phyloP scores from a whole-genome alignment of 148 eudicot species.

The Cornus controversa region DNA sequence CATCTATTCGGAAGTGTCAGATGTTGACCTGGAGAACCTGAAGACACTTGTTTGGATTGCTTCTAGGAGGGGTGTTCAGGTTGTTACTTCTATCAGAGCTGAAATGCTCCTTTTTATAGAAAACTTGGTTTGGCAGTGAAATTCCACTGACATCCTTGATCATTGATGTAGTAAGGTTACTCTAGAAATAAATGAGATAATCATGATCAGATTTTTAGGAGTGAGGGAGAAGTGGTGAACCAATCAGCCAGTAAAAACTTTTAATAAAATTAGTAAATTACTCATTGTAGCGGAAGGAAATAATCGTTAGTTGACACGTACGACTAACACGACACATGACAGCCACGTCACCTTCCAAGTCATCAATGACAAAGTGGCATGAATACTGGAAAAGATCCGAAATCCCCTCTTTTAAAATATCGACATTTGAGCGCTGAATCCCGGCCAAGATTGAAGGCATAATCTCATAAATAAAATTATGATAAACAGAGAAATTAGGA shows the following conservation, averaged over 20 bases:
- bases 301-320: too few species aligned
- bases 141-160: background rate
- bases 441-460: too few species aligned
- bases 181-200: background rate
- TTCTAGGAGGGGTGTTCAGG: constrained; percentile 58
- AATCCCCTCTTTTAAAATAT: too few species aligned
- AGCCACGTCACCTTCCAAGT: too few species aligned
- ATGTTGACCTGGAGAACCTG: constrained; percentile 52
- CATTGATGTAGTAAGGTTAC: background rate
- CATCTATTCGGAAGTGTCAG: constrained; percentile 35
- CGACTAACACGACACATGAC: too few species aligned
- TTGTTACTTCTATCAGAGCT: constrained; percentile 19
- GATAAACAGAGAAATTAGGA: too few species aligned
- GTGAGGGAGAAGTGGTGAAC: background rate
- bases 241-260: background rate
- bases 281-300: too few species aligned
- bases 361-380: too few species aligned
- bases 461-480: too few species aligned
- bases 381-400: too few species aligned
- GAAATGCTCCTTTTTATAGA: background rate
- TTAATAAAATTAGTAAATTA: background rate
- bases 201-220: background rate
- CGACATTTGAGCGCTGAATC: too few species aligned
- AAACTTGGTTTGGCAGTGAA: background rate
- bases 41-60: constrained; percentile 40